Evolutionary conservation across 2,329 filamentous ascomycete species (phyloP), one percentile per base, ranked within the genome.

Genomic region (Scedosporium boydii): DNA sequence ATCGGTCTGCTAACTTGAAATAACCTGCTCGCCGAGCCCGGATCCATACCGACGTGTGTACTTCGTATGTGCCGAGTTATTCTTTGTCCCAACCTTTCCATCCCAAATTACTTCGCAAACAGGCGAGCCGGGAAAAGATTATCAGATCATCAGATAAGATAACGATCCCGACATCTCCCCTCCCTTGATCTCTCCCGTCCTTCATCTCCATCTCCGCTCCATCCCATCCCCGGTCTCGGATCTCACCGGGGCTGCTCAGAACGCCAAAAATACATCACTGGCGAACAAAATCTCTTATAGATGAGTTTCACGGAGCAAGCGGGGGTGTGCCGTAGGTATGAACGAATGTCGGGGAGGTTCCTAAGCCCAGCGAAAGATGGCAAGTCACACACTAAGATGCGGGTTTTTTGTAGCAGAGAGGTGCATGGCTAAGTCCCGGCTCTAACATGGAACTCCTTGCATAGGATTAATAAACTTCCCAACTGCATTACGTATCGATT

Each of bases 91-190:
- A 38, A 38, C 34, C 4, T 38, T 38, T 12, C 10, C 34, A 38
- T 38, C 10, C 34, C 10, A 38, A 38, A 38, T 38, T 55, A 16
- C 23, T 26, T 14, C 18, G 12, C 29, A 55, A 55, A 23, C 23
- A 55, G 51, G 23, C 51, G 51, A 55, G 51, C 51, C 51, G 51
- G 18, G 51, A 48, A 27, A 55, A 59, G n/a, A 10, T 59, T 44
- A 23, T 42, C 38, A 42, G 57, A 59, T 59, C 14, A 59, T 59
- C 57, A 59, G 57, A 59, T 46, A 55, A 62, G 46, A 62, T 48
- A 42, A 29, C 53, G 27, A 63, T 29, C 41, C 38, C 48, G 42
- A 59, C 56, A 9, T 41, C 48, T 44, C 59, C 56, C 56, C 38
- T 64, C 42, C 44, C 53, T 46, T 61, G 53, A 7, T 42, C 48